Conservation (phyloP, 2,329 filamentous ascomycete genomes). For the Fusarium chlamydosporum region DNA sequence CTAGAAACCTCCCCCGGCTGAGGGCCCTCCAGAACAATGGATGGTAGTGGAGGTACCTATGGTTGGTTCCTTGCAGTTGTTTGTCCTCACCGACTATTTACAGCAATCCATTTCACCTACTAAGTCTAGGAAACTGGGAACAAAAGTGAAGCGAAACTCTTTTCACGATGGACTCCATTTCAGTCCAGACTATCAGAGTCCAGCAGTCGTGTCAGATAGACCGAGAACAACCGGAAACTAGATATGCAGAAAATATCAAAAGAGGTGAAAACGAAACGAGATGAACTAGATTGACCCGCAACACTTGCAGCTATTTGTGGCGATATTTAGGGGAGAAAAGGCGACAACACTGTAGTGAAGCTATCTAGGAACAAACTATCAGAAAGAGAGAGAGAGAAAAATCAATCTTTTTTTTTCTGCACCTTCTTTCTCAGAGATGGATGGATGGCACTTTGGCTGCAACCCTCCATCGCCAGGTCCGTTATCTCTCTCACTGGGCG, state of each 20-base stretch:
- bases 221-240: slow-evolving; percentile 25
- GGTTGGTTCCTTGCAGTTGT: slow-evolving; percentile 47
- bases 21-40: background rate
- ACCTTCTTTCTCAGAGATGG: background rate
- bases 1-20: background rate
- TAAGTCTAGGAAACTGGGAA: background rate
- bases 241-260: slow-evolving; percentile 30
- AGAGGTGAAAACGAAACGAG: slow-evolving; percentile 28
- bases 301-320: slow-evolving; percentile 23
- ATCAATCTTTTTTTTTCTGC: slow-evolving; percentile 8
- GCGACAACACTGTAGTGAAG: background rate
- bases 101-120: slow-evolving; percentile 19
- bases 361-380: slow-evolving; percentile 16
- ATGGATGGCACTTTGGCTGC: slow-evolving; percentile 15
- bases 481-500: slow-evolving; percentile 35
- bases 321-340: slow-evolving; percentile 6
- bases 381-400: slow-evolving; percentile 1
- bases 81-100: slow-evolving; percentile 49
- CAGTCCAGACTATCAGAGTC: slow-evolving; percentile 16
- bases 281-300: slow-evolving; percentile 16
- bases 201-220: slow-evolving; percentile 8
- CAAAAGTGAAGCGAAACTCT: slow-evolving; percentile 29
- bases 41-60: no score
- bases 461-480: slow-evolving; percentile 34
- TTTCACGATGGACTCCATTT: slow-evolving; percentile 12